Evolutionary conservation across 2,329 filamentous ascomycete species (phyloP).

Genomic region (Botrytis medusae): DNA sequence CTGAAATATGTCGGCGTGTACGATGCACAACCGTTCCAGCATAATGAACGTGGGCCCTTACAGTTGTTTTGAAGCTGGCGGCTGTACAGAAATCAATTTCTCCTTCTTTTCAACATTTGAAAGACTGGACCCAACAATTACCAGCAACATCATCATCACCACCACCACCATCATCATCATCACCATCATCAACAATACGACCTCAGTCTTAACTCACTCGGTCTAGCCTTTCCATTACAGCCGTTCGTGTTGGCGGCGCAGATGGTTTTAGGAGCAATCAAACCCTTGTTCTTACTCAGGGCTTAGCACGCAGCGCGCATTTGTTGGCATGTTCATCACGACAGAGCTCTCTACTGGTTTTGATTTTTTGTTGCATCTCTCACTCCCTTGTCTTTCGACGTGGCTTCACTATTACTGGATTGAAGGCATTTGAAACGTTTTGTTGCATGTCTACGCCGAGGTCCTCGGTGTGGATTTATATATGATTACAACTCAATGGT

Average conservation of each 20-base stretch:
- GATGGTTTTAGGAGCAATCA: not conserved
- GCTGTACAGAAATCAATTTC: not conserved
- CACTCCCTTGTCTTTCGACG: constrained; percentile 11
- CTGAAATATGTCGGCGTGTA: not conserved
- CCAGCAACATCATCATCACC: not conserved
- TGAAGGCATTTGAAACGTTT: not conserved
- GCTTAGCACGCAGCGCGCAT: not conserved
- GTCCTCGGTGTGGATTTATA: constrained; percentile 9
- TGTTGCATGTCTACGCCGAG: constrained; percentile 13
- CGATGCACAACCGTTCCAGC: not conserved
- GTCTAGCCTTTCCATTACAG: not conserved
- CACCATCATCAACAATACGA: not conserved
- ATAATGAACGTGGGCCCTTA: not conserved
- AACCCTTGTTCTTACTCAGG: constrained; percentile 3
- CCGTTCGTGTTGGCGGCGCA: not conserved
- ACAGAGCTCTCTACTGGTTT: not conserved
- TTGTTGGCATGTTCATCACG: not conserved
- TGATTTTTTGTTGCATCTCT: not conserved
- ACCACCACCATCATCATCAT: not conserved
- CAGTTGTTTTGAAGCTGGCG: not conserved
- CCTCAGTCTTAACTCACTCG: not conserved
- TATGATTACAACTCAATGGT: not conserved
- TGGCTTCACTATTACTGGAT: not conserved
- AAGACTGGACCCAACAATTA: not conserved
- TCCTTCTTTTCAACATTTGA: not conserved